Base-by-base conservation (phyloP, 179 eudicot species). In the Beta lomatogona region DNA sequence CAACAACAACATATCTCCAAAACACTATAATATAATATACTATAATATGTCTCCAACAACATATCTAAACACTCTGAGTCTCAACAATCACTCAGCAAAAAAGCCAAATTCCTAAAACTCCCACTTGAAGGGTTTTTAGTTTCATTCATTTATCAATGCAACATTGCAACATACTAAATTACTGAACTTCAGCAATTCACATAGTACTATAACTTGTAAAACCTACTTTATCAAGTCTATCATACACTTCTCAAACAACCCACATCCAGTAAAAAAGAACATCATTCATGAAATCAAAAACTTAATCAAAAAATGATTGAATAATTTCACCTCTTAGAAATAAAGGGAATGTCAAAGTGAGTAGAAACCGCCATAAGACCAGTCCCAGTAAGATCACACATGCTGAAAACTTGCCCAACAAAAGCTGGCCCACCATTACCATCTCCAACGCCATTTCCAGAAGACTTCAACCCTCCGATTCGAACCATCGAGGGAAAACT, bases 351-450 rank as follows among this genome's bases (percentile, higher is more conserved):
- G 75, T 95, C 89, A 75, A 93, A 91, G 19, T 91, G 97, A 63
- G 95, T 87, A 12, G 98, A 87, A 53, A 93, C 98, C 28, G 97
- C 94, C 97, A 95, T 92, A 36, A 95, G 91, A 53, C 98, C 97
- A 15, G 97, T 95, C 14, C 98, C 98, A 48, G 94, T 92, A 52
- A 88, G 88, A 83, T 95, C 97, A 78, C 98, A 95, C 98, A 95
- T 92, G 82, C 97, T 95, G 63, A 93, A 95, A 19, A 95, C 98
- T 76, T 91, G 97, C 28, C 98, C 98, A 0, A 92, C 95, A 88
- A 95, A 93, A 6, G 97, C 98, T 28, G 98, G 98, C 2, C 97
- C 97, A 68, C 88, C 89, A 67, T 69, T 45, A 0, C 55, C 82
- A 16, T 86, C 89, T 0, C 91, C 85, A 12, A 82, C 91, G 11